These are phyloP conservation scores for Chlorencoelia australis DNA, from an alignment of 2,329 filamentous ascomycete species.

Conservation along the genomic window DNA sequence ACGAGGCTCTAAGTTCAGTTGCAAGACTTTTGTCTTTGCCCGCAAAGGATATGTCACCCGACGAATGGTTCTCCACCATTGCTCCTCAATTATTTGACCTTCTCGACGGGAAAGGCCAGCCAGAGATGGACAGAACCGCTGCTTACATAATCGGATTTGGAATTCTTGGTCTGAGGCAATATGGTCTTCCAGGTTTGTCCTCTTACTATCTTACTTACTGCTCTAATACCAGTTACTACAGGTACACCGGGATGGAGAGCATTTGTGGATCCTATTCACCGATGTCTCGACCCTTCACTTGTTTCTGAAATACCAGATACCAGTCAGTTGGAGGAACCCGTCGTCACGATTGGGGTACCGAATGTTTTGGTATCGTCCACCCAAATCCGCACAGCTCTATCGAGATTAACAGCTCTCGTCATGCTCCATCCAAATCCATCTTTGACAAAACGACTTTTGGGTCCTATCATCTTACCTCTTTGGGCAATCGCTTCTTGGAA, in stretches of 20 bases:
- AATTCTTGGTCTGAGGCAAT: slow-evolving; percentile 52
- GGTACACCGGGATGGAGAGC: slow-evolving; percentile 50
- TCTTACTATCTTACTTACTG: slow-evolving; percentile 4
- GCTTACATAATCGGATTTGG: slow-evolving; percentile 56
- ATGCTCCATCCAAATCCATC: slow-evolving; percentile 58
- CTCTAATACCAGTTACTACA: slow-evolving; percentile 25
- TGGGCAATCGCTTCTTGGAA: slow-evolving; percentile 46
- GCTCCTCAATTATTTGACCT: slow-evolving; percentile 50
- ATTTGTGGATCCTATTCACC: slow-evolving; percentile 49
- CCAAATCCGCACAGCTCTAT: slow-evolving; percentile 41
- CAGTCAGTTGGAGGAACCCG: slow-evolving; percentile 4
- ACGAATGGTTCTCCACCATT: slow-evolving; percentile 51
- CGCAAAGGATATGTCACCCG: slow-evolving; percentile 41
- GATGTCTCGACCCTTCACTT: slow-evolving; percentile 36
- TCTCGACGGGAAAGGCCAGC: slow-evolving; percentile 49
- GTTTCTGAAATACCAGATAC: neutral
- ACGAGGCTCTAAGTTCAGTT: slow-evolving; percentile 56
- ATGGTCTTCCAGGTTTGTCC: slow-evolving; percentile 49
- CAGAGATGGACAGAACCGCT: slow-evolving; percentile 47
- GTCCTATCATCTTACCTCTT: slow-evolving; percentile 47
- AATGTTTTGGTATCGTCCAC: slow-evolving; percentile 31
- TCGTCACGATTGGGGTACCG: slow-evolving; percentile 12
- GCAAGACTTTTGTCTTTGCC: slow-evolving; percentile 51
- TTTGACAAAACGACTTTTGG: slow-evolving; percentile 50
- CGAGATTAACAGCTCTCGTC: slow-evolving; percentile 44